Evolutionary conservation across 148 eudicot species (phyloP).

Genomic region (Rheum nobile): DNA sequence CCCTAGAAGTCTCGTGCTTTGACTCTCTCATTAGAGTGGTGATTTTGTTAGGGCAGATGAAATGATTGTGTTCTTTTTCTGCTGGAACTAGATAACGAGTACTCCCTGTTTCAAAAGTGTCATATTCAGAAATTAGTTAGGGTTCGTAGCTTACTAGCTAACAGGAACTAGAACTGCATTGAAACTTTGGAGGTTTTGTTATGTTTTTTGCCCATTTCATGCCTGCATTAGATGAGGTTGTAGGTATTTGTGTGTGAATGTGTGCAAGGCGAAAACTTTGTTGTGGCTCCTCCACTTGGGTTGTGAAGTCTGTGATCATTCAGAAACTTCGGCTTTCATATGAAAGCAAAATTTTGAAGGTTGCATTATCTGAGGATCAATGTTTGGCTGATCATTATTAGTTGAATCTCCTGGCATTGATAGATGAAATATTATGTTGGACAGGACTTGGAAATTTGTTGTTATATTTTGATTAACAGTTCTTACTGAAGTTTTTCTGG

Average conservation of each 20-base stretch:
- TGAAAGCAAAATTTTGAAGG: neutral
- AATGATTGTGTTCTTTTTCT: neutral
- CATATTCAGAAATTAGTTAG: neutral
- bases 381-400: neutral
- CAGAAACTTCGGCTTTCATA: neutral
- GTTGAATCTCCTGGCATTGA: neutral
- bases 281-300: too few relatives aligned
- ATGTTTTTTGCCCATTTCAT: neutral
- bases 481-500: too few relatives aligned
- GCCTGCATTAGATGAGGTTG: neutral
- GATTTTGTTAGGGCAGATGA: neutral
- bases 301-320: neutral
- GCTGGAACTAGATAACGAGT: too few relatives aligned
- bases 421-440: neutral
- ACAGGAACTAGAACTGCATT: neutral
- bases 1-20: neutral
- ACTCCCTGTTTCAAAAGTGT: too few relatives aligned
- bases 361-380: neutral
- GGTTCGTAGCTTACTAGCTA: neutral
- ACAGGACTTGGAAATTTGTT: neutral
- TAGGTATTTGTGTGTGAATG: neutral
- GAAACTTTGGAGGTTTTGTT: neutral
- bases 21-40: too few relatives aligned
- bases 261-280: neutral
- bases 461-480: neutral